Base-by-base conservation (phyloP, 2,329 filamentous ascomycete species). In the Claviceps sp. region DNA sequence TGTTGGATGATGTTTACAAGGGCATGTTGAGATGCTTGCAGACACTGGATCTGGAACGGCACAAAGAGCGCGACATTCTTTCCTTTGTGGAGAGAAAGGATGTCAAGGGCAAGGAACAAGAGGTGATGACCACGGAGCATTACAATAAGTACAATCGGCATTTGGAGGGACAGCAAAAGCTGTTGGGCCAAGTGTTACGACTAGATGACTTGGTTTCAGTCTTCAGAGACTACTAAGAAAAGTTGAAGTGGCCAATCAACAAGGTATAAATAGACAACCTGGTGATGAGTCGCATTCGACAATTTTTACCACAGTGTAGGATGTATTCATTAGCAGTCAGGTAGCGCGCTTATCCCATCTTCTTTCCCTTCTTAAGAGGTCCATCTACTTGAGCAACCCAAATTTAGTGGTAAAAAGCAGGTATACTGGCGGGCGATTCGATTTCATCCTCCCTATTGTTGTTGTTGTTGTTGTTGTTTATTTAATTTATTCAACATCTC, bases 1-100 rank as follows among this genome's bases (percentile, higher is more conserved):
- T 95, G 1, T 68, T 95, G 11, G 85, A 95, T 56, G 84, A 88
- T 54, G 80, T 85, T 0, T 97, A 95, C 72, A 95, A 95, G 66
- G 79, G 83, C 29, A 95, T 97, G 86, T 77, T 88, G 16, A 81
- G 90, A 52, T 86, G 85, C 56, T 66, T 96, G 47, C 87, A 95
- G 65, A 84, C 89, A 23, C 77, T 94, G 23, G 79, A 82, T 38
- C 80, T 86, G 29, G 88, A 96, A 66, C 79, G 86, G 40, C 77
- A 79, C 48, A 81, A 81, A 56, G 79, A 88, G 53, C 78, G 80
- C 56, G 79, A 82, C 50, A 80, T 95, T 23, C 74, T 97, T 34
- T 79, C 83, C 29, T 87, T 95, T 64, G 84, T 88, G 1, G 85
- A 93, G 62, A 82, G 93, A 49, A 85, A 82, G 22, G 91, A 97